Evolutionary conservation across 2,329 filamentous ascomycete genomes (phyloP).

Genomic region (Colletotrichum incanum): DNA sequence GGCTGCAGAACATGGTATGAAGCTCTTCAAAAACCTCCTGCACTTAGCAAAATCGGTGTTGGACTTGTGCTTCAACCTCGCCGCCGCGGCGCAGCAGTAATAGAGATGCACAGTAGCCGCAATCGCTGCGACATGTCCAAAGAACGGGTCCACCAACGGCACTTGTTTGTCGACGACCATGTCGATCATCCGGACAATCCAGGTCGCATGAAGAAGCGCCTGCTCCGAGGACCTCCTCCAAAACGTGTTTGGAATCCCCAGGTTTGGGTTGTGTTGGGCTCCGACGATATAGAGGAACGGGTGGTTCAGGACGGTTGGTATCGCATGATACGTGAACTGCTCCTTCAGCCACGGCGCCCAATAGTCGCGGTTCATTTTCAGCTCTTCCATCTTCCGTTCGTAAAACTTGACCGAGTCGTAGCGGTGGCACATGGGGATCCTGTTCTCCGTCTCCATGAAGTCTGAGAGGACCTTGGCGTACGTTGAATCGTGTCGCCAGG

Average conservation of each 20-base stretch:
- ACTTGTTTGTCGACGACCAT: constrained; percentile 68
- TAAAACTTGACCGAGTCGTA: constrained; percentile 69
- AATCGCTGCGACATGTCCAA: constrained; percentile 66
- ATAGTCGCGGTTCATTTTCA: constrained; percentile 62
- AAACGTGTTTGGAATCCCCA: constrained; percentile 68
- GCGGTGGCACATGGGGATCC: constrained; percentile 65
- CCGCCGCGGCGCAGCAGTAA: constrained; percentile 66
- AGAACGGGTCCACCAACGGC: constrained; percentile 65
- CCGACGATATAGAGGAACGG: constrained; percentile 69
- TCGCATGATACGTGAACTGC: constrained; percentile 68
- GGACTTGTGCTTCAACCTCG: constrained; percentile 65
- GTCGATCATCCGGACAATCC: constrained; percentile 69
- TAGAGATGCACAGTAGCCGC: constrained; percentile 69
- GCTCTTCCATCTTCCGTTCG: constrained; percentile 62
- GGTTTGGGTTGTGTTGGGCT: constrained; percentile 66
- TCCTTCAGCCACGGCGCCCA: constrained; percentile 68
- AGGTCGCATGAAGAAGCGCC: constrained; percentile 66
- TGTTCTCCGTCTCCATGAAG: constrained; percentile 66
- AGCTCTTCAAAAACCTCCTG: constrained; percentile 63
- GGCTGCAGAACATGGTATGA: constrained; percentile 62
- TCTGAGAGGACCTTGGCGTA: constrained; percentile 66
- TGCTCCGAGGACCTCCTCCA: constrained; percentile 68
- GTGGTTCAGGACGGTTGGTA: constrained; percentile 67
- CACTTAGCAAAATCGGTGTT: constrained; percentile 68
- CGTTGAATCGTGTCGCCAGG: constrained; percentile 67